These are phyloP conservation scores for Aspergillus diversus DNA, from an alignment of 495 filamentous ascomycete species.

Conservation along the genomic window DNA sequence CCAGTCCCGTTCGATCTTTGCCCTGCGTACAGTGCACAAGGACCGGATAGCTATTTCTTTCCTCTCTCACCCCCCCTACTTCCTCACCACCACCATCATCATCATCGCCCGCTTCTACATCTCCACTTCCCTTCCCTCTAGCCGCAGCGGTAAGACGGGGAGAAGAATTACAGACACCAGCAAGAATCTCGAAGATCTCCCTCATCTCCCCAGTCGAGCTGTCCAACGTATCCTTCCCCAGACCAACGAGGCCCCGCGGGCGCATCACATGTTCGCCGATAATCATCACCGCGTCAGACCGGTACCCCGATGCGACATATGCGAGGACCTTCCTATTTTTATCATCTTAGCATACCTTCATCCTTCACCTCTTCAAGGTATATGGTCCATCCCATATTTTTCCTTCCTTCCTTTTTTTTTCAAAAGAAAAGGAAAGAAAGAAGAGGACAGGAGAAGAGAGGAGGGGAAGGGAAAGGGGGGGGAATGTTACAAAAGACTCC, in stretches of 20 bases:
- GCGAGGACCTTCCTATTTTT: constrained; percentile 56
- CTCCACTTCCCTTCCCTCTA: background rate
- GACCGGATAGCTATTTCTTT: constrained; percentile 54
- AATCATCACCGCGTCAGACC: constrained; percentile 66
- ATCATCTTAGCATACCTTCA: background rate
- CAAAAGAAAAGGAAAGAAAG: background rate
- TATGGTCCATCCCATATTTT: too few relatives aligned
- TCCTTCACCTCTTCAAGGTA: background rate
- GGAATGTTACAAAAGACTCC: constrained; percentile 57
- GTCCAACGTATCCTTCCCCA: constrained; percentile 68
- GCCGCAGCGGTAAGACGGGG: background rate
- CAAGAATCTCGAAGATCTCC: constrained; percentile 55
- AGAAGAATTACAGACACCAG: constrained; percentile 20
- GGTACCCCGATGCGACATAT: constrained; percentile 66
- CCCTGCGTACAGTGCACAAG: constrained; percentile 86
- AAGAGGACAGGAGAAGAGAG: constrained; percentile 3
- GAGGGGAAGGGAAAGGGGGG: constrained; percentile 12
- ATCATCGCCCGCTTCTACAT: background rate
- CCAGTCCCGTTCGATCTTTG: constrained; percentile 81
- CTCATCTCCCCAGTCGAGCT: constrained; percentile 64
- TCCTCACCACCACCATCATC: background rate
- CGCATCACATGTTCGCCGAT: constrained; percentile 71
- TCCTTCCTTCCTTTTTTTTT: too few relatives aligned
- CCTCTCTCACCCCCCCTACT: background rate
- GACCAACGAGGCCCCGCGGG: constrained; percentile 65